Evolutionary conservation across 345 rosid genomes (phyloP).

Genomic region (Acer saccharum): DNA sequence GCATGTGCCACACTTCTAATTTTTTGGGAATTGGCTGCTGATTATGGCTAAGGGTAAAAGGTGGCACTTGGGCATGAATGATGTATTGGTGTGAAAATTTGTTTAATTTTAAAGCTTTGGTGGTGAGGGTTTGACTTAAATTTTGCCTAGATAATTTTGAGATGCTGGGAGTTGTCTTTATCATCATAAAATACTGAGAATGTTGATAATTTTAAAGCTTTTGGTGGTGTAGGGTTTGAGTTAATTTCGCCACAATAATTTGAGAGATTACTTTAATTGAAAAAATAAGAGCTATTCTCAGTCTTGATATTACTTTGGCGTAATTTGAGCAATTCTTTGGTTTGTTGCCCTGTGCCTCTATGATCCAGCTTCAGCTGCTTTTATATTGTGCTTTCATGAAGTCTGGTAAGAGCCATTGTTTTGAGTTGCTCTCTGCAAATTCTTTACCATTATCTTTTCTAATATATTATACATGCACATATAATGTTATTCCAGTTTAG

Average conservation of each 20-base stretch:
- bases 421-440: neutral
- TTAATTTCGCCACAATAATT: neutral
- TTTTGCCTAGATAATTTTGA: neutral
- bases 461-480: neutral
- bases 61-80: neutral
- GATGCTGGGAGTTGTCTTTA: neutral
- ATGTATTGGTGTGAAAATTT: too few relatives aligned
- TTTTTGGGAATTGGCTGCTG: neutral
- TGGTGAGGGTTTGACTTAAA: neutral
- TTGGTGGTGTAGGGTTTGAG: neutral
- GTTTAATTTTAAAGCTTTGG: neutral
- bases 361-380: neutral
- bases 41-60: neutral
- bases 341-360: neutral
- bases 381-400: neutral
- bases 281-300: neutral
- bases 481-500: neutral
- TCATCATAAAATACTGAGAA: neutral
- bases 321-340: neutral
- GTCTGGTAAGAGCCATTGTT: slow-evolving; percentile 4
- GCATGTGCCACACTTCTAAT: neutral
- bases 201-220: neutral
- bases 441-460: neutral
- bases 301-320: neutral
- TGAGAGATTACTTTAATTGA: neutral